phyloP scores from a whole-genome alignment of 495 filamentous ascomycete species.

The Opeltia flavorubescens region DNA sequence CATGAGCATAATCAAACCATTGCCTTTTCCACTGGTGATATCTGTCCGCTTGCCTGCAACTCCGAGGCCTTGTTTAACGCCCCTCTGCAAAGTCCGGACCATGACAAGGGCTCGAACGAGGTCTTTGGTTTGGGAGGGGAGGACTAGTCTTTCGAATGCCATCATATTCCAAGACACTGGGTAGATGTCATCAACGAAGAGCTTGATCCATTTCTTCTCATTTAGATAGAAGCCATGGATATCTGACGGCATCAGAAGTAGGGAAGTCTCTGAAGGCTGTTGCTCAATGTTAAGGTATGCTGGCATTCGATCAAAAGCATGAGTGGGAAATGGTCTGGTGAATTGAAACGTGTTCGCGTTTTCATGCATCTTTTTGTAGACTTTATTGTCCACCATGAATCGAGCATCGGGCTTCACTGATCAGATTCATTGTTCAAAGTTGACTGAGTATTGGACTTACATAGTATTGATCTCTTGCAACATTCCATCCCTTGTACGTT shows the following conservation, averaged over 20 bases:
- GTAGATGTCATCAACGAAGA: conserved; percentile 18
- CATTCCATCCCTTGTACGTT: conserved; percentile 9
- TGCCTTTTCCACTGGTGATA: not conserved
- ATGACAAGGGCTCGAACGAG: conserved; percentile 36
- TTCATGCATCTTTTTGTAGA: conserved; percentile 9
- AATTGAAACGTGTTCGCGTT: conserved; percentile 1
- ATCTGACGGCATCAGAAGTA: conserved; percentile 6
- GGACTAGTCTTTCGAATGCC: conserved; percentile 40
- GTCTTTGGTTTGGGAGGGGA: conserved; percentile 33
- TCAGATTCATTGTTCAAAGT: not conserved
- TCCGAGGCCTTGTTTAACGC: conserved; percentile 5
- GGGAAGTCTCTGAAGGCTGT: not conserved
- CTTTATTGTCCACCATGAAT: conserved; percentile 11
- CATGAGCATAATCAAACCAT: conserved; percentile 7
- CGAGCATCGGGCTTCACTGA: conserved; percentile 6
- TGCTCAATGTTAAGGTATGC: not conserved
- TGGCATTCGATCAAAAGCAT: conserved; percentile 4
- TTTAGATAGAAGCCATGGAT: conserved; percentile 9
- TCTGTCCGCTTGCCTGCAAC: not conserved
- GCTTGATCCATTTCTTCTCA: conserved; percentile 15
- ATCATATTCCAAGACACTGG: conserved; percentile 33
- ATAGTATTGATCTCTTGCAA: conserved; percentile 2
- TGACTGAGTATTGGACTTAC: not conserved
- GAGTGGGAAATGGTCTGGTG: not conserved
- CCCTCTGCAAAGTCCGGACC: conserved; percentile 4